These are phyloP conservation scores for Hirsutella rhossiliensis DNA, from an alignment of 2,329 filamentous ascomycete species.

Conservation along the genomic window DNA sequence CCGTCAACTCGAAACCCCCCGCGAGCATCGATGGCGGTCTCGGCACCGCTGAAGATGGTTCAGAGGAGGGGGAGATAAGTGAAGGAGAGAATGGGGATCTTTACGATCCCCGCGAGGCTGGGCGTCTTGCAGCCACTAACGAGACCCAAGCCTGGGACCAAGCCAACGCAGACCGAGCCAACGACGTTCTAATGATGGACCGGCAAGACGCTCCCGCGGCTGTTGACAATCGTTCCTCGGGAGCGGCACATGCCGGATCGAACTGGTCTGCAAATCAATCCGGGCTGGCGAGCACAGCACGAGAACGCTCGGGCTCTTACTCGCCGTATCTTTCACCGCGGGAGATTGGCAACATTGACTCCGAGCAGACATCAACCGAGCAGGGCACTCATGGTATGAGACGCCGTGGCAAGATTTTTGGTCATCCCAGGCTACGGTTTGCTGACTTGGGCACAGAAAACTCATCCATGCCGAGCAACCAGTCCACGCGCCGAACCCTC, in stretches of 20 bases:
- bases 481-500: too few species aligned
- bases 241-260: not conserved
- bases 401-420: too few species aligned
- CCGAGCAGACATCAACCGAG: not conserved
- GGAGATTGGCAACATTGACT: constrained; percentile 23
- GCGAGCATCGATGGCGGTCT: constrained; percentile 3
- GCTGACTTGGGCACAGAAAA: too few species aligned
- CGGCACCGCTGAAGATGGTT: constrained; percentile 7
- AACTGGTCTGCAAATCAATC: not conserved
- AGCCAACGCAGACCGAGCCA: not conserved
- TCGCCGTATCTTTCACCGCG: constrained; percentile 38
- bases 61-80: constrained; percentile 67
- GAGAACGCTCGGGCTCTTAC: constrained; percentile 39
- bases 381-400: not conserved
- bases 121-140: not conserved
- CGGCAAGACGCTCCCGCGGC: too few species aligned
- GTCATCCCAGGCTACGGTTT: too few species aligned
- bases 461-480: too few species aligned
- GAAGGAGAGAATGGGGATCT: constrained; percentile 52
- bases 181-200: not conserved
- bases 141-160: not conserved
- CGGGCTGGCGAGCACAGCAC: constrained; percentile 3
- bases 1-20: not conserved
- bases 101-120: constrained; percentile 30
- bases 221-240: not conserved